Base-by-base conservation (phyloP, 2,329 filamentous ascomycete genomes). In the Nigrospora osmanthi region DNA sequence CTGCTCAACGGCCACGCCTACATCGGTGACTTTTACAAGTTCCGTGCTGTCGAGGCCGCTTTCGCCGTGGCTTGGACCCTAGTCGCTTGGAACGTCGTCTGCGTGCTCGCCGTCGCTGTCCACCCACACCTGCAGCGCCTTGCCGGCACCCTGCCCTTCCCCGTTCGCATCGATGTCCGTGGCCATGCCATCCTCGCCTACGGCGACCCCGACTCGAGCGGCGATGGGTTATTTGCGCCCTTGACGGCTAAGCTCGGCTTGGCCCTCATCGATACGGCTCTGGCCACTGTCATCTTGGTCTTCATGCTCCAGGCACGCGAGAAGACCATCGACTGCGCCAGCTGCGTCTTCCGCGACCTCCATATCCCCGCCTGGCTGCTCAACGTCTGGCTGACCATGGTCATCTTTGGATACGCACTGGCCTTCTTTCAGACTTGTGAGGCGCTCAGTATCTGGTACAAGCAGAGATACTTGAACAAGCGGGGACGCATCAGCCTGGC, bases 111-210 rank as follows among this genome's bases (percentile, higher is more conserved):
- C 32, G 46, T 42, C 34, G 43, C 46, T 13, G 35, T 48, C 10
- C 46, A 48, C 36, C 46, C 46, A 7, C 43, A 48, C 38, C 42
- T 48, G 17, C 46, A 48, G 43, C 46, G 46, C 16, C 32, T 48
- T n/a, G 46, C 46, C 36, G 43, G 37, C 40, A 17, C 35, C 10
- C 42, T 48, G 30, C 46, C 46, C 34, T 48, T 48, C 35, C 46
- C 46, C 39, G 17, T 48, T 23, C 42, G 17, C 11, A 35, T 48
- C 39, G 40, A 35, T 12, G 46, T 48, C 31, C 33, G 46, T 7
- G 46, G 40, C 42, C 14, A 23, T 11, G 34, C 42, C 15, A 28
- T 48, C 7, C 32, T 48, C 12, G 34, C 46, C 9, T 48, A 48
- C 35, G 46, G 46, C 23, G 46, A 47, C 32, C 34, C 38, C 12